phyloP scores from a whole-genome alignment of 768 basidiomycete species.

The Guyanaporus albipodus region DNA sequence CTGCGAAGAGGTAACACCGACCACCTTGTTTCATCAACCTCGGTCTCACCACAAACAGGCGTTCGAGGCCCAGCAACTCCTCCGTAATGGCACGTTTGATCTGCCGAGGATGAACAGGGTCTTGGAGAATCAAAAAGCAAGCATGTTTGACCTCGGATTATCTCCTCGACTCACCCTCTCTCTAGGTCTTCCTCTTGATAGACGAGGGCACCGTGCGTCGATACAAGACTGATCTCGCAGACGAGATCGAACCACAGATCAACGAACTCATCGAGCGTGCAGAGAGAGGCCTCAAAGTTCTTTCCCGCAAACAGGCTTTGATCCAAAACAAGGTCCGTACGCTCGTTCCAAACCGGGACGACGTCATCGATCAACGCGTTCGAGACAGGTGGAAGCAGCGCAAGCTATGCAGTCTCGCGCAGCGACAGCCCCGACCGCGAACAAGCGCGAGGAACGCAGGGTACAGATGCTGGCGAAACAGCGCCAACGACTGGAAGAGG shows the following conservation, averaged over 20 bases:
- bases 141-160: slow-evolving; percentile 7
- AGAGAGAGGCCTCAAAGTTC: slow-evolving; percentile 57
- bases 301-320: slow-evolving; percentile 59
- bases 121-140: slow-evolving; percentile 62
- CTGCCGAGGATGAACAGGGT: slow-evolving; percentile 67
- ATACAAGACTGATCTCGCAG: slow-evolving; percentile 72
- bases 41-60: slow-evolving; percentile 38
- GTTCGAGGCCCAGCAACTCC: slow-evolving; percentile 62
- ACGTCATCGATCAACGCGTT: background rate
- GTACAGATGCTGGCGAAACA: slow-evolving; percentile 64
- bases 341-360: background rate
- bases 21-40: background rate
- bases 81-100: slow-evolving; percentile 68
- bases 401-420: slow-evolving; percentile 39
- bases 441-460: slow-evolving; percentile 64
- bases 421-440: slow-evolving; percentile 46
- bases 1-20: slow-evolving; percentile 60
- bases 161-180: slow-evolving; percentile 5
- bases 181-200: slow-evolving; percentile 69
- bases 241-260: slow-evolving; percentile 80
- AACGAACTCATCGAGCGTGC: slow-evolving; percentile 69
- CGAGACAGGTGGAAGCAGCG: slow-evolving; percentile 51
- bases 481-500: slow-evolving; percentile 61
- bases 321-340: slow-evolving; percentile 62
- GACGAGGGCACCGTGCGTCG: slow-evolving; percentile 67